These are phyloP conservation scores for Clavispora fructus DNA, from an alignment of 805 yeast genomes.

Conservation along the genomic window DNA sequence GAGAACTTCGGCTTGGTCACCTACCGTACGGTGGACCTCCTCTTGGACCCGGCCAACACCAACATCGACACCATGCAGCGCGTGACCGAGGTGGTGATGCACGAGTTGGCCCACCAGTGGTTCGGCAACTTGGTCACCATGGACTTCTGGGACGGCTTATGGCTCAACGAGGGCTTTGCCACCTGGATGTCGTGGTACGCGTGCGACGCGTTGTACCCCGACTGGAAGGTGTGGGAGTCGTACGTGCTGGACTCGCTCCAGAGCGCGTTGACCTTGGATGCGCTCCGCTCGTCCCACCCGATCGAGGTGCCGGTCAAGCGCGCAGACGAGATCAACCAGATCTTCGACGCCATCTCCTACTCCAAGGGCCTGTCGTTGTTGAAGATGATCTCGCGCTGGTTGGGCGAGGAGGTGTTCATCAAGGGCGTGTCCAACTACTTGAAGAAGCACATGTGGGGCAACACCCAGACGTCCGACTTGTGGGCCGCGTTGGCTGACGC, in stretches of 20 bases:
- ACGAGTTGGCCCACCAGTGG: slow-evolving; percentile 91
- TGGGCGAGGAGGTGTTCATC: slow-evolving; percentile 71
- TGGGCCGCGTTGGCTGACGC: slow-evolving; percentile 71
- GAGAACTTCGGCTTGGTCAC: slow-evolving; percentile 82
- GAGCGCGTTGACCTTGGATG: slow-evolving; percentile 68
- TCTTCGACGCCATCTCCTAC: slow-evolving; percentile 80
- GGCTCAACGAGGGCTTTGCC: slow-evolving; percentile 88
- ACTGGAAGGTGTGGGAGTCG: slow-evolving; percentile 83
- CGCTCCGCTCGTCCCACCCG: slow-evolving; percentile 80
- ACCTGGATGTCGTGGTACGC: slow-evolving; percentile 91
- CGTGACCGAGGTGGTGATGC: slow-evolving; percentile 83
- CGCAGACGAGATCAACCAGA: slow-evolving; percentile 78
- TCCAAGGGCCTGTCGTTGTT: slow-evolving; percentile 75
- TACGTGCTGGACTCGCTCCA: slow-evolving; percentile 76
- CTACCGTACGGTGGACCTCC: slow-evolving; percentile 69
- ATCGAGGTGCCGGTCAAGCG: slow-evolving; percentile 76
- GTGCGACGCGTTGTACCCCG: slow-evolving; percentile 69
- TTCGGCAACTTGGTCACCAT: slow-evolving; percentile 85
- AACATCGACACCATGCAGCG: slow-evolving; percentile 60
- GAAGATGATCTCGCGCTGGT: slow-evolving; percentile 75
- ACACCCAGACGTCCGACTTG: slow-evolving; percentile 70
- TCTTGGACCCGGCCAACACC: slow-evolving; percentile 67
- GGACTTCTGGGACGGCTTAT: slow-evolving; percentile 91
- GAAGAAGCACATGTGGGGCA: slow-evolving; percentile 71
- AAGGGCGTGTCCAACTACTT: slow-evolving; percentile 77